phyloP scores from a whole-genome alignment of 2,329 filamentous ascomycete genomes.

The Calonectria pteridis region DNA sequence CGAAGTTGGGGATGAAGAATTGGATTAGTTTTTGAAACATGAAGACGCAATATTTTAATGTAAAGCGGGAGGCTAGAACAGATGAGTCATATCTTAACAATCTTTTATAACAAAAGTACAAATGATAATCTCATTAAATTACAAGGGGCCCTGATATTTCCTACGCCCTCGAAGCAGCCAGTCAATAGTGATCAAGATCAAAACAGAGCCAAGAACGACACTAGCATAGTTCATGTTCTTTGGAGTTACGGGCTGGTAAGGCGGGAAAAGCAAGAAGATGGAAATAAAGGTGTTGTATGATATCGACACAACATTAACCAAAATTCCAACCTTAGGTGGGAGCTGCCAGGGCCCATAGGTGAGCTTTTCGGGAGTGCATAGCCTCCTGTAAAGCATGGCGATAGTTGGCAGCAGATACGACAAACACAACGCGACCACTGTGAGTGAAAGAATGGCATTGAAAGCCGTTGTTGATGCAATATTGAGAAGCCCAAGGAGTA shows the following conservation, averaged over 20 bases:
- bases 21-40: neutral
- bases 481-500: constrained; percentile 17
- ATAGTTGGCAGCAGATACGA: constrained; percentile 13
- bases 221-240: constrained; percentile 21
- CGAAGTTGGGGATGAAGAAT: neutral
- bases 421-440: constrained; percentile 9
- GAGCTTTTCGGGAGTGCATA: neutral
- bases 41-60: neutral
- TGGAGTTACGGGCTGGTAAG: constrained; percentile 5
- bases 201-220: neutral
- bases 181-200: neutral
- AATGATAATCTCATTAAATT: neutral
- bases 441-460: constrained; percentile 18
- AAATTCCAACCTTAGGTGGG: neutral
- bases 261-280: constrained; percentile 11
- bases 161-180: neutral
- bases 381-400: constrained; percentile 1
- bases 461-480: constrained; percentile 24
- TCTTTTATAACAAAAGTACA: neutral
- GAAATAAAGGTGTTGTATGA: neutral
- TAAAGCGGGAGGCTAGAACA: neutral
- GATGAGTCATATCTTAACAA: neutral
- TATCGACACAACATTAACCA: constrained; percentile 1
- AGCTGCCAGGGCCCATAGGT: constrained; percentile 10
- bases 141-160: neutral